phyloP scores from a whole-genome alignment of 2,329 filamentous ascomycete species.

The Aspergillus nomiae region DNA sequence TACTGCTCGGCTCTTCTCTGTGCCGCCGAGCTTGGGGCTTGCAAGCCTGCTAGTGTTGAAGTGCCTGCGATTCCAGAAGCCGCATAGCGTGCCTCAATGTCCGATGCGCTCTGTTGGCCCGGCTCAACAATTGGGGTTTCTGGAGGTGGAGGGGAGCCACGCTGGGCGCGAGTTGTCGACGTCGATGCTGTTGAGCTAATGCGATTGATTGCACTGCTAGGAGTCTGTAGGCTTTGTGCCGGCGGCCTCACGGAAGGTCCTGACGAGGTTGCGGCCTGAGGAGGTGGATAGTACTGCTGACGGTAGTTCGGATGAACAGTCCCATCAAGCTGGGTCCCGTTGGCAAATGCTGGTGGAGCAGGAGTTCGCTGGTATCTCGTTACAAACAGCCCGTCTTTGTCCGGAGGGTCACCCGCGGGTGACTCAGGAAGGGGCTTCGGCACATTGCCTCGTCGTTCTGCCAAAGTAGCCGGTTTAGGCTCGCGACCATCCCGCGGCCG shows the following conservation, averaged over 20 bases:
- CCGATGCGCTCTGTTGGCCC: constrained; percentile 69
- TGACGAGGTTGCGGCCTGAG: constrained; percentile 33
- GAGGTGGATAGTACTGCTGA: constrained; percentile 66
- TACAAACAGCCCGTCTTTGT: constrained; percentile 79
- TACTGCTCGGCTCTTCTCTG: constrained; percentile 82
- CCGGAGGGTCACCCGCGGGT: constrained; percentile 71
- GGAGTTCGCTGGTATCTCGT: constrained; percentile 52
- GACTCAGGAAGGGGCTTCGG: constrained; percentile 84
- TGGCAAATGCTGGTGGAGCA: constrained; percentile 38
- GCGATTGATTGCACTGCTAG: constrained; percentile 59
- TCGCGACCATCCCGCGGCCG: constrained; percentile 53
- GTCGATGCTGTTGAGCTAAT: constrained; percentile 84
- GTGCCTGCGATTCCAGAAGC: constrained; percentile 87
- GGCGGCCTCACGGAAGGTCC: constrained; percentile 25
- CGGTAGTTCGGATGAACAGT: constrained; percentile 56
- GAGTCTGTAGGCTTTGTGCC: constrained; percentile 49
- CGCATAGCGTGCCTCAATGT: constrained; percentile 89
- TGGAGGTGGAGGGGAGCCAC: constrained; percentile 91
- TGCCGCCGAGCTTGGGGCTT: constrained; percentile 76
- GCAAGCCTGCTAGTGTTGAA: constrained; percentile 75
- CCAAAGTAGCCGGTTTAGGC: constrained; percentile 62
- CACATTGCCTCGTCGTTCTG: constrained; percentile 73
- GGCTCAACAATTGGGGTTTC: constrained; percentile 84
- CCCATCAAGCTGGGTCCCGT: constrained; percentile 24
- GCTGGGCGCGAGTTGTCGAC: constrained; percentile 86